Base-by-base conservation (phyloP, 352 stramenopile genomes). In the Poterioochromonas sp. region DNA sequence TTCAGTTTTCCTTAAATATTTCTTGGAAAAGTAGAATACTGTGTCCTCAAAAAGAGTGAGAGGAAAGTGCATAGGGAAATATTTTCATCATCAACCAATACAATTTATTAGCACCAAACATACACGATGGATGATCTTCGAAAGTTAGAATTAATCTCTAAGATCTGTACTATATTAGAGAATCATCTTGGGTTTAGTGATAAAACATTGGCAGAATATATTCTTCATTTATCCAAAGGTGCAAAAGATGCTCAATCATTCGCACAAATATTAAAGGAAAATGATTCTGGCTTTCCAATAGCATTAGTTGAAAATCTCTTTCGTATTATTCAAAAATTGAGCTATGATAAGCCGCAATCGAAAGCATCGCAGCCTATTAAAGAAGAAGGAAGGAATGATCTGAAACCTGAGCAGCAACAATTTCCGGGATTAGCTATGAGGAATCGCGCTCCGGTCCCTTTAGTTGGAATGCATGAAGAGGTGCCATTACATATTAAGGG, bases 101-200 rank as follows among this genome's bases (percentile, higher is more conserved):
- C n/a, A n/a, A n/a, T n/a, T n/a, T n/a, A n/a, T n/a, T n/a, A n/a
- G n/a, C n/a, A n/a, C n/a, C n/a, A n/a, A n/a, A n/a, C n/a, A n/a
- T n/a, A n/a, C n/a, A n/a, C n/a, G n/a, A 41, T 92, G 1, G 86
- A 90, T 78, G 80, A 87, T n/a, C 84, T 94, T 20, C 83, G 90
- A 80, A 83, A 86, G 35, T 83, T 94, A 8, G 85, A 85, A 63
- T 82, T 93, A 18, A 82, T 92, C 5, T 87, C 84, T 34, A 84
- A 87, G 73, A 81, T 93, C 12, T 88, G 82, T 49, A 86, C 87
- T 54, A 86, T 88, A 76, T 84, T 91, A 68, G 83, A 85, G 60
- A 87, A 86, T 51, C 85, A 97, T 83, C 84, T 98, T 71, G 92
- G 92, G 49, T 90, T 98, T 83, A 92, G 90, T 76, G 95, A 99